Conservation (phyloP, 2,329 filamentous ascomycete species). For the Pseudovirgaria hyperparasitica region DNA sequence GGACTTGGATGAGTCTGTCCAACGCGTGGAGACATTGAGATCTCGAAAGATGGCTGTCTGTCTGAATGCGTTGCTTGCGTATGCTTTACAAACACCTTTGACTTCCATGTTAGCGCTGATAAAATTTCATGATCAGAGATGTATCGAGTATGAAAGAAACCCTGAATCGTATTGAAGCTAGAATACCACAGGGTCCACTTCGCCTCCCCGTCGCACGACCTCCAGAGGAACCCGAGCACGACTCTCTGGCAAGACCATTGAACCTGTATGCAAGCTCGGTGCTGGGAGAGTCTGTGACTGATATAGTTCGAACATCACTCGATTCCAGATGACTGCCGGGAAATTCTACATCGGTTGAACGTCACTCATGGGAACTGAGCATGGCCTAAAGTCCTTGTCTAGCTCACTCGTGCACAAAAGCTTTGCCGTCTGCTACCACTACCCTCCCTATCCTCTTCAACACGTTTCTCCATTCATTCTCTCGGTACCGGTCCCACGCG, state of each 20-base stretch:
- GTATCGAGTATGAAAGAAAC: conserved; percentile 2
- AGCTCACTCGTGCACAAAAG: conserved; percentile 24
- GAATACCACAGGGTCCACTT: conserved; percentile 5
- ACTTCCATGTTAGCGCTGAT: neutral
- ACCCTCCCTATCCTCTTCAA: conserved; percentile 79
- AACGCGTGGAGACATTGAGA: conserved; percentile 5
- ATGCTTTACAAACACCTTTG: neutral
- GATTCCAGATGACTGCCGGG: conserved; percentile 5
- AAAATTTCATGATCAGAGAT: neutral
- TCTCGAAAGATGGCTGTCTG: conserved; percentile 6
- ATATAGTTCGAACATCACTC: conserved; percentile 5
- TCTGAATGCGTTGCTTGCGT: conserved; percentile 5
- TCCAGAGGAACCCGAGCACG: conserved; percentile 2
- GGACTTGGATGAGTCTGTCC: conserved; percentile 6
- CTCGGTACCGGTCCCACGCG: conserved; percentile 73
- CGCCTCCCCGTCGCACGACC: conserved; percentile 3
- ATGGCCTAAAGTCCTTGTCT: neutral
- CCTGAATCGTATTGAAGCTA: conserved; percentile 5
- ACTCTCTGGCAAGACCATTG: conserved; percentile 2
- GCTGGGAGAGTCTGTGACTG: conserved; percentile 5
- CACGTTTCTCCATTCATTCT: conserved; percentile 71
- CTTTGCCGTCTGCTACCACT: conserved; percentile 58
- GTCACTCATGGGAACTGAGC: too few species aligned
- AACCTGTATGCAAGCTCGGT: conserved; percentile 5
- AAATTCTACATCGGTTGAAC: too few species aligned